phyloP scores from a whole-genome alignment of 768 basidiomycete species.

The Suillus bovinus region DNA sequence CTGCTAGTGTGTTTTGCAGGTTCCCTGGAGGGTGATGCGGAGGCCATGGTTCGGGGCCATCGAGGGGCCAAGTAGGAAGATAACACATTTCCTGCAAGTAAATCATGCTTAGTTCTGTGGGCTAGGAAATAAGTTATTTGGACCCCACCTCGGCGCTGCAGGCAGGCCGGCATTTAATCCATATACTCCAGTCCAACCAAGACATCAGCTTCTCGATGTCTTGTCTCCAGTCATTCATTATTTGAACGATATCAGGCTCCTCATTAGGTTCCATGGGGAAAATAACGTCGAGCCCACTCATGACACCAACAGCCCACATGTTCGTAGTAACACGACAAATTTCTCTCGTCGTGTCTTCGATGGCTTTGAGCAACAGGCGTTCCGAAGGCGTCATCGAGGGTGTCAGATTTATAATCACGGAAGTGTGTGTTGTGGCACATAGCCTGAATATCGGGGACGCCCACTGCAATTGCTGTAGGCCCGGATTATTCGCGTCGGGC shows the following conservation, averaged over 20 bases:
- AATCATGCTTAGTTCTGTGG: background rate
- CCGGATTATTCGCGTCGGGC: conserved; percentile 5
- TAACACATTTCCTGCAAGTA: conserved; percentile 27
- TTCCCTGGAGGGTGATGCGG: too few relatives aligned
- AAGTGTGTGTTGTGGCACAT: conserved; percentile 35
- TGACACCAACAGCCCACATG: conserved; percentile 22
- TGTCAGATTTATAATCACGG: conserved; percentile 12
- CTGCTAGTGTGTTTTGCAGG: too few relatives aligned
- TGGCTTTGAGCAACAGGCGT: conserved; percentile 12
- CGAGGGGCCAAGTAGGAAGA: conserved; percentile 25
- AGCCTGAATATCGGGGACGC: conserved; percentile 28
- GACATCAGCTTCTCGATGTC: conserved; percentile 15
- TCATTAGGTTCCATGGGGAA: background rate
- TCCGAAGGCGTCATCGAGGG: conserved; percentile 26
- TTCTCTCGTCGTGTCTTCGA: conserved; percentile 16
- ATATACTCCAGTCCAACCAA: conserved; percentile 27
- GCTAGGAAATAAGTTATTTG: background rate
- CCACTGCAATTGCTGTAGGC: conserved; percentile 22
- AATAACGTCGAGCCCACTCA: conserved; percentile 10
- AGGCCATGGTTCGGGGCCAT: background rate
- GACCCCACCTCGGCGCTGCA: conserved; percentile 19
- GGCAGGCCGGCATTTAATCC: conserved; percentile 21
- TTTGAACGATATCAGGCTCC: background rate
- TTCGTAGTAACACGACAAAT: conserved; percentile 20
- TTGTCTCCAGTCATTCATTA: conserved; percentile 15